Evolutionary conservation across 2,329 filamentous ascomycete species (phyloP), one percentile per base, ranked within the genome.

Genomic region (Hypoxylon sp.): DNA sequence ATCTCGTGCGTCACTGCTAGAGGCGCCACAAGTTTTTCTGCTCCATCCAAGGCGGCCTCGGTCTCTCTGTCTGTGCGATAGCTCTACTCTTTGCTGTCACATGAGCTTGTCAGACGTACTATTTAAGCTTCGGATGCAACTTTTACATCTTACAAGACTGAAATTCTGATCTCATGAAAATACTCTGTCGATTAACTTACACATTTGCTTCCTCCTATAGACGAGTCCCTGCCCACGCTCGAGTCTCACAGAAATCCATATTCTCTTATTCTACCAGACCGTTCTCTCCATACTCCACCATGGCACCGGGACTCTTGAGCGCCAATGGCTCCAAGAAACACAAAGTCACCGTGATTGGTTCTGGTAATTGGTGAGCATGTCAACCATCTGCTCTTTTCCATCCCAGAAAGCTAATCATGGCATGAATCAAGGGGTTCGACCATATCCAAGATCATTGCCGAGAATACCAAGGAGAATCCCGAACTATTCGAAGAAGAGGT

Each of bases 391-490:
- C 19, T 29, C 15, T 5, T 6, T 16, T 23, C 4, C 11, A 29
- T 23, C 11, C 7, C 16, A 7, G 19, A 34, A 42, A 19, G 26
- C 44, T 51, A 46, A 36, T 38, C 37, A 32, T 43, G 37, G 50
- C 37, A 12, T 37, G 57, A 59, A 45, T 25, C n/a, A 54, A 94
- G 90, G 92, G 94, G 94, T 65, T 96, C 91, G 54, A 96, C 94
- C 52, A 97, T 99, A 73, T 87, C 92, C 70, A 99, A 99, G 76
- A 95, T 99, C 57, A 83, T 97, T 42, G 92, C 92, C 63, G 93
- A 99, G 73, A 99, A 96, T 75, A 89, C 91, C 26, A 84, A 82
- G 56, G 85, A 81, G 59, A 80, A 96, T 74, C 80, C 86, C 7
- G 82, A 91, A 20, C 69, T 97, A 32, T 99, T 97, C 69, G 90